Base-by-base conservation (phyloP, 2,329 filamentous ascomycete genomes). In the Aspergillus amoenus region DNA sequence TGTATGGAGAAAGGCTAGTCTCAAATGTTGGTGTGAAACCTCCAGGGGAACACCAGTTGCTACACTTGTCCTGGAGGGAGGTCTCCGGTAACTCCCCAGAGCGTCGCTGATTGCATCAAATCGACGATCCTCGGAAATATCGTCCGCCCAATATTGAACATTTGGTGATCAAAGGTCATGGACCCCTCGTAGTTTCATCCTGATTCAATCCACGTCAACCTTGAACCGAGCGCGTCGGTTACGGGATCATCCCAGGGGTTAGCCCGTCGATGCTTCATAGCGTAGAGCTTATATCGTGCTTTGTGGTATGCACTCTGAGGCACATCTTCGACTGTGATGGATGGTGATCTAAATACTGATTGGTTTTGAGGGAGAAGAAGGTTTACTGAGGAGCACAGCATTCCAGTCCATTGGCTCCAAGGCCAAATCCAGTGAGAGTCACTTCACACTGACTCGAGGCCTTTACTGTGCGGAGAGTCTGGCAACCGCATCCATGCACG, bases 101-200 rank as follows among this genome's bases (percentile, higher is more conserved):
- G 56, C 42, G 40, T 45, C 40, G 48, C 50, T 42, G 24, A 52
- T 51, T 55, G 56, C 41, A 51, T 45, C 45, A 24, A 24, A 44
- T 52, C 52, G 52, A 53, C 40, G 56, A 57, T 52, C 52, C 24
- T 56, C 53, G 56, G 56, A 44, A 57, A 47, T 57, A 52, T 55
- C 40, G 46, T 54, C 42, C 22, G 47, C 43, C 39, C 54, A 57
- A 58, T 48, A 52, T 58, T 59, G 59, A 57, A 65, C 60, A 68
- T 66, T 69, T 67, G 65, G 27, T 30, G 27, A 30, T 30, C 27
- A 30, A 30, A 9, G 27, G 27, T 51, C 67, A 67, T 63, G 64
- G 64, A 22, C 62, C 61, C 60, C 60, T 56, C 37, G 50, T 59
- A 66, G 63, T 64, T 66, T 63, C 37, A 27, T 7, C 39, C 61